Conservation (phyloP, 2,329 filamentous ascomycete species). For the Corinectria fuckeliana region DNA sequence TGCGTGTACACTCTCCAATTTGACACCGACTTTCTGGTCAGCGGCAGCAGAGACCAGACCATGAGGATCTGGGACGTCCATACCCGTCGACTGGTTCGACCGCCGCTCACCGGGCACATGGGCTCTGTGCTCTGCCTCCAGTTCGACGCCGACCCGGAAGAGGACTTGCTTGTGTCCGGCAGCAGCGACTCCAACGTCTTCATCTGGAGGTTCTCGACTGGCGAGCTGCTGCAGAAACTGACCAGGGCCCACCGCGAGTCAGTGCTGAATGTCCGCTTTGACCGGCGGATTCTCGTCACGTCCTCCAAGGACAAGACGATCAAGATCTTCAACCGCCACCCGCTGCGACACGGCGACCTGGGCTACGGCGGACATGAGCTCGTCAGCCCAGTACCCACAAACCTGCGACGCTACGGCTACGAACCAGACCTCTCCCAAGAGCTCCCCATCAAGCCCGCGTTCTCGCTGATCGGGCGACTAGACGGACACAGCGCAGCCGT, state of each 20-base stretch:
- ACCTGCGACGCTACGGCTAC: constrained; percentile 62
- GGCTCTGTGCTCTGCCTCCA: constrained; percentile 94
- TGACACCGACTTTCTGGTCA: constrained; percentile 83
- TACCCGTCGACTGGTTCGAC: constrained; percentile 75
- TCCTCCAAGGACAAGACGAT: constrained; percentile 98
- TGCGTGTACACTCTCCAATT: constrained; percentile 97
- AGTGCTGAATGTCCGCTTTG: constrained; percentile 91
- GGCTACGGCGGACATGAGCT: constrained; percentile 55
- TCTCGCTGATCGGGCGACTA: constrained; percentile 78
- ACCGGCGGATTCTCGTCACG: constrained; percentile 89
- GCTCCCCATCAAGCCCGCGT: constrained; percentile 66
- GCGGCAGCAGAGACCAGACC: constrained; percentile 87
- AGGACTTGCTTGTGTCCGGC: constrained; percentile 93
- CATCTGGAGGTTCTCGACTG: constrained; percentile 92
- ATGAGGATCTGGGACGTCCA: constrained; percentile 91
- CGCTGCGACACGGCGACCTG: constrained; percentile 66
- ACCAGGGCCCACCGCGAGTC: constrained; percentile 83
- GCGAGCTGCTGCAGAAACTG: constrained; percentile 79
- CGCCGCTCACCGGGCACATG: constrained; percentile 76
- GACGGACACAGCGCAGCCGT: constrained; percentile 90
- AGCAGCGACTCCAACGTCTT: constrained; percentile 93
- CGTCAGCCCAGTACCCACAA: constrained; percentile 60
- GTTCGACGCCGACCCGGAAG: constrained; percentile 85
- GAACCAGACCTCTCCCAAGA: constrained; percentile 54
- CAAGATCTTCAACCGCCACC: constrained; percentile 88